Evolutionary conservation across 495 filamentous ascomycete species (phyloP).

Genomic region (Opeltia flavorubescens): DNA sequence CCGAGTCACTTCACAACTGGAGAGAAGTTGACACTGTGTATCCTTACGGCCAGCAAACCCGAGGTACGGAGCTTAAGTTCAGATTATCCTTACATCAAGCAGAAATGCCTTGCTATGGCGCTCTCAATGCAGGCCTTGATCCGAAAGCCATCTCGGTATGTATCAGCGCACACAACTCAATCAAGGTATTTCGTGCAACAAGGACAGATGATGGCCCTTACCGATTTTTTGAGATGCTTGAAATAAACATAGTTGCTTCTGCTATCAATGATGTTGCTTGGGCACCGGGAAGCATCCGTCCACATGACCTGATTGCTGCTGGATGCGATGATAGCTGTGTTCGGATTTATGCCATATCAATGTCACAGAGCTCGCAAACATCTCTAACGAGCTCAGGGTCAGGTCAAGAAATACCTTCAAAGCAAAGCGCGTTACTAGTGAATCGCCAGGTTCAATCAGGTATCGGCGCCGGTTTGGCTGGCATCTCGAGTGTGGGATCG

Average conservation of each 20-base stretch:
- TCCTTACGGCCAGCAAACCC: constrained; percentile 41
- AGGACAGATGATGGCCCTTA: constrained; percentile 36
- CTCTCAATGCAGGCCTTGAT: constrained; percentile 60
- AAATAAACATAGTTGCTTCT: constrained; percentile 48
- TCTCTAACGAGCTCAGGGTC: neutral
- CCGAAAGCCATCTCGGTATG: constrained; percentile 60
- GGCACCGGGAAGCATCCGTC: constrained; percentile 76
- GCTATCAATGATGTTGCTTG: constrained; percentile 84
- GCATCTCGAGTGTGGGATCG: constrained; percentile 20
- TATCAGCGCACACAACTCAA: constrained; percentile 68
- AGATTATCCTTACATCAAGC: constrained; percentile 75
- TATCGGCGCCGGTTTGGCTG: constrained; percentile 37
- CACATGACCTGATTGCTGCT: constrained; percentile 81
- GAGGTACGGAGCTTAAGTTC: constrained; percentile 78
- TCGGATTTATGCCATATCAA: constrained; percentile 68
- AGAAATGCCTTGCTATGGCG: constrained; percentile 59
- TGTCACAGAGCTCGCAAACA: constrained; percentile 22
- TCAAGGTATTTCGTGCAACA: constrained; percentile 63
- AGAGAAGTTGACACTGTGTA: constrained; percentile 54
- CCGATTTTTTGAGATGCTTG: constrained; percentile 63
- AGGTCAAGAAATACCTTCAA: neutral
- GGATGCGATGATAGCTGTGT: constrained; percentile 83
- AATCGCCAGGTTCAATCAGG: constrained; percentile 28
- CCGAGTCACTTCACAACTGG: constrained; percentile 71
- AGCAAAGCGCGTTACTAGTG: neutral